These are phyloP conservation scores for Cardamine chenopodiifolia DNA, from an alignment of 345 rosid genomes.

Conservation along the genomic window DNA sequence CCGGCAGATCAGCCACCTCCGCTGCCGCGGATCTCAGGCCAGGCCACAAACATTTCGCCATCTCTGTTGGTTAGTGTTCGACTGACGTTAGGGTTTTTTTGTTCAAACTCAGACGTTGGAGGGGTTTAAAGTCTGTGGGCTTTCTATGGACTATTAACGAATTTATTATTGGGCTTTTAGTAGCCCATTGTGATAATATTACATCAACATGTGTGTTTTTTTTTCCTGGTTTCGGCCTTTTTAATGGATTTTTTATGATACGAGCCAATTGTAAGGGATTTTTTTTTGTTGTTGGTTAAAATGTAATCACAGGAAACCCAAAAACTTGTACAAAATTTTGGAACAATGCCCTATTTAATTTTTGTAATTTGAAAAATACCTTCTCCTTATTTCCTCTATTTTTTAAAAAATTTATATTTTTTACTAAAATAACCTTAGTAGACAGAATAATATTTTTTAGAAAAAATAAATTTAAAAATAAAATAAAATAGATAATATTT, in stretches of 20 bases:
- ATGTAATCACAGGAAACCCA: not conserved
- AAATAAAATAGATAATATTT: too few relatives aligned
- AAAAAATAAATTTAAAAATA: too few relatives aligned
- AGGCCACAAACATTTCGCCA: conserved; percentile 45
- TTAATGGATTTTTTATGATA: not conserved
- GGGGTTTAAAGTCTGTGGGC: conserved; percentile 40
- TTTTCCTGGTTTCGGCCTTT: not conserved
- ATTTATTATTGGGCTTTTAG: not conserved
- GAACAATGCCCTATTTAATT: too few relatives aligned
- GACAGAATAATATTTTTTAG: too few relatives aligned
- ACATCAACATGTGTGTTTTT: not conserved
- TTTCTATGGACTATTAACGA: not conserved
- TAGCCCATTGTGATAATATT: not conserved
- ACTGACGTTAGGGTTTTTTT: conserved; percentile 39
- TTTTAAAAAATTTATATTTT: too few relatives aligned
- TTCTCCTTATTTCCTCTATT: too few relatives aligned
- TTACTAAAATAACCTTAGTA: too few relatives aligned
- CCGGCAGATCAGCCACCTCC: conserved; percentile 24
- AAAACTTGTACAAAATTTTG: not conserved
- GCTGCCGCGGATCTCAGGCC: conserved; percentile 39
- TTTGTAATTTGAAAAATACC: too few relatives aligned
- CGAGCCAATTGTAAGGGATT: not conserved
- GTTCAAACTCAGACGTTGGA: conserved; percentile 22
- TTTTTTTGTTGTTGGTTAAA: not conserved
- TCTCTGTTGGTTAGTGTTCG: conserved; percentile 30